These are phyloP conservation scores for Gymnopus androsaceus DNA, from an alignment of 1,284 basidiomycete genomes.

Conservation along the genomic window DNA sequence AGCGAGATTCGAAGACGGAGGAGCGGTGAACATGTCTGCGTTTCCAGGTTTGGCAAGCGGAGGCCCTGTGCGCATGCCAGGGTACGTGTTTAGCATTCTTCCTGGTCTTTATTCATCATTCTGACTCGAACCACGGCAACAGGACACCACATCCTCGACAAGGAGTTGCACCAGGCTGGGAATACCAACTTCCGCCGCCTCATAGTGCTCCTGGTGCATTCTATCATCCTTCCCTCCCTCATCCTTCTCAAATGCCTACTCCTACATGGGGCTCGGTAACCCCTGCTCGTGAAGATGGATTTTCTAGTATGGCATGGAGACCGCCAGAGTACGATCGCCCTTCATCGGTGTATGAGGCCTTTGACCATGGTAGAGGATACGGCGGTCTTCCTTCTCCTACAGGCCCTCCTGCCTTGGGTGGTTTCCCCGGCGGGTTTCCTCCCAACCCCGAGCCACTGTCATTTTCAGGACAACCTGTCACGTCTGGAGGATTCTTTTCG, in stretches of 20 bases:
- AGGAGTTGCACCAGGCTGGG: not conserved
- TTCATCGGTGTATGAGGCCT: not conserved
- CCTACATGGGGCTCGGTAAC: not conserved
- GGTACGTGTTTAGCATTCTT: not conserved
- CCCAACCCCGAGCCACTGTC: not conserved
- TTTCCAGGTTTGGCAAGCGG: not conserved
- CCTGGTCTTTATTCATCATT: not conserved
- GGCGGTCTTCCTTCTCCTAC: not conserved
- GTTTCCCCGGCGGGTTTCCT: too few relatives aligned
- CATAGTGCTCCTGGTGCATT: conserved; percentile 2
- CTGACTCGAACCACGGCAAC: not conserved
- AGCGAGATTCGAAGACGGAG: conserved; percentile 1
- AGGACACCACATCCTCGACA: not conserved
- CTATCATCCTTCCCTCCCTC: not conserved
- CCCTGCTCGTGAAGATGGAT: not conserved
- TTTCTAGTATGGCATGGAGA: conserved; percentile 3
- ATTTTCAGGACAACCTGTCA: not conserved
- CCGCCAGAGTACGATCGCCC: not conserved
- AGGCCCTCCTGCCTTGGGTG: not conserved
- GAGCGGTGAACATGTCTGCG: not conserved
- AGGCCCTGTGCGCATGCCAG: not conserved
- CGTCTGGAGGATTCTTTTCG: conserved; percentile 1
- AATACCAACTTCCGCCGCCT: conserved; percentile 6
- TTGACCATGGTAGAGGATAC: not conserved
- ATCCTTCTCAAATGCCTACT: not conserved